phyloP scores from a whole-genome alignment of 495 filamentous ascomycete genomes.

The Hypoxylon fuscum region DNA sequence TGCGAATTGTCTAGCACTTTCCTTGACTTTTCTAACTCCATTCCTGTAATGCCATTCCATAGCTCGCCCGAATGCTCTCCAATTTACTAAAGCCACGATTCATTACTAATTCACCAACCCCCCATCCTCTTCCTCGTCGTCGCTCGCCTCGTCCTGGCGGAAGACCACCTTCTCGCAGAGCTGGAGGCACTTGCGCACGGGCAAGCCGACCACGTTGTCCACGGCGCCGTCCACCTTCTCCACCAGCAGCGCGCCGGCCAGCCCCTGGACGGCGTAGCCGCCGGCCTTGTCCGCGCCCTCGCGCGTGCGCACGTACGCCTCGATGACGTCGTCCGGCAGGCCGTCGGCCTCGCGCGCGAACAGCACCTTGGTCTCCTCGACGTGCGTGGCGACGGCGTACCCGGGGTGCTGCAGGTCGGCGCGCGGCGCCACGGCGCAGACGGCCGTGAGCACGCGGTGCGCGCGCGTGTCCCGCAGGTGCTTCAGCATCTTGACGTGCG shows the following conservation, averaged over 20 bases:
- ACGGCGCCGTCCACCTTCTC: slow-evolving; percentile 88
- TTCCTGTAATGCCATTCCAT: not conserved
- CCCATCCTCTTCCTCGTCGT: slow-evolving; percentile 49
- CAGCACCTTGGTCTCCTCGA: slow-evolving; percentile 86
- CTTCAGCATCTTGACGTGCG: slow-evolving; percentile 84
- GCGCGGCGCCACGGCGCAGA: slow-evolving; percentile 82
- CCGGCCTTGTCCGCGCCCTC: slow-evolving; percentile 97
- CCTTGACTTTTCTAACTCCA: not conserved
- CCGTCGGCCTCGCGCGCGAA: slow-evolving; percentile 83
- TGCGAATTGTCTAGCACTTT: not conserved
- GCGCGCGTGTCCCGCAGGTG: slow-evolving; percentile 73
- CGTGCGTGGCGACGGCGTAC: slow-evolving; percentile 79
- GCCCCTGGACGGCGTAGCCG: slow-evolving; percentile 91
- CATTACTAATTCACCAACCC: no score
- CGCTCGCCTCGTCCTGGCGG: slow-evolving; percentile 53
- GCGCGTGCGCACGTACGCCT: slow-evolving; percentile 86
- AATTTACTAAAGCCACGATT: no score
- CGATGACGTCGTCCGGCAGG: slow-evolving; percentile 67
- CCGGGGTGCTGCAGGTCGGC: slow-evolving; percentile 80
- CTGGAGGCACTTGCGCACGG: slow-evolving; percentile 79
- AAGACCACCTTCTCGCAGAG: slow-evolving; percentile 85
- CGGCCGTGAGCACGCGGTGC: slow-evolving; percentile 84
- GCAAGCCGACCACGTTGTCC: slow-evolving; percentile 97
- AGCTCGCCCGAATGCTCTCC: no score
- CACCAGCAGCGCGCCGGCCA: slow-evolving; percentile 80